phyloP scores from a whole-genome alignment of 108 stramenopile genomes.

The Nitzschia palea region DNA sequence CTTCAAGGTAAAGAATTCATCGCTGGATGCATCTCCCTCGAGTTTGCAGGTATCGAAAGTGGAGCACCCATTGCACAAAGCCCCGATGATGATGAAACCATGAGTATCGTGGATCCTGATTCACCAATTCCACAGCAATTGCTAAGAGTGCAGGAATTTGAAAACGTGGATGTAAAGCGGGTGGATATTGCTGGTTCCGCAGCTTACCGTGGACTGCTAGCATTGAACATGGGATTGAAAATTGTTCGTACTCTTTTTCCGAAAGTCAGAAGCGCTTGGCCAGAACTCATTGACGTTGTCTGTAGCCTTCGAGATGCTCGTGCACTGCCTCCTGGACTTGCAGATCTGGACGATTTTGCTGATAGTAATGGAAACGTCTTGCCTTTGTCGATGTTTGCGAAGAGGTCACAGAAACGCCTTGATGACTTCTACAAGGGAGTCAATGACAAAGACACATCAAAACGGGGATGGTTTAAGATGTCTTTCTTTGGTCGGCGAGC shows the following conservation, averaged over 20 bases:
- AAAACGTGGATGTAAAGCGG: conserved; percentile 16
- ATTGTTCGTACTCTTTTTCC: conserved; percentile 62
- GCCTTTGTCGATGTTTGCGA: conserved; percentile 63
- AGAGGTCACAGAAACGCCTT: conserved; percentile 47
- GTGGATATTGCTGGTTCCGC: conserved; percentile 62
- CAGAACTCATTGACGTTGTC: conserved; percentile 61
- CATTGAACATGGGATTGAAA: conserved; percentile 64
- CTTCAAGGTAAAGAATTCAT: conserved; percentile 72
- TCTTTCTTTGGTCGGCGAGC: conserved; percentile 40
- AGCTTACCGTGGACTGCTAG: conserved; percentile 73
- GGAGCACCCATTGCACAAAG: conserved; percentile 35
- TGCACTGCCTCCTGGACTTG: conserved; percentile 67
- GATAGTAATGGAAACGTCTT: conserved; percentile 79
- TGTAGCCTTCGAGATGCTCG: conserved; percentile 71
- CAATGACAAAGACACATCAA: conserved; percentile 12
- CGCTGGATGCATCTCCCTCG: conserved; percentile 51
- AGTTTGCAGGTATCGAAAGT: conserved; percentile 42
- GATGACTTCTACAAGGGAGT: conserved; percentile 53
- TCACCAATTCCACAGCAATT: conserved; percentile 43
- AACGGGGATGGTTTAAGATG: conserved; percentile 40
- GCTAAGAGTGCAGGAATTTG: conserved; percentile 27
- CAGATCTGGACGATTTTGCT: conserved; percentile 83
- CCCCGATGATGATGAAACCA: conserved; percentile 32
- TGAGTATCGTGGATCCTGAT: conserved; percentile 44
- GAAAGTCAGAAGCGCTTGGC: conserved; percentile 57